These are phyloP conservation scores for Aureobasidium pullulans DNA, from an alignment of 2,329 filamentous ascomycete genomes.

Conservation along the genomic window DNA sequence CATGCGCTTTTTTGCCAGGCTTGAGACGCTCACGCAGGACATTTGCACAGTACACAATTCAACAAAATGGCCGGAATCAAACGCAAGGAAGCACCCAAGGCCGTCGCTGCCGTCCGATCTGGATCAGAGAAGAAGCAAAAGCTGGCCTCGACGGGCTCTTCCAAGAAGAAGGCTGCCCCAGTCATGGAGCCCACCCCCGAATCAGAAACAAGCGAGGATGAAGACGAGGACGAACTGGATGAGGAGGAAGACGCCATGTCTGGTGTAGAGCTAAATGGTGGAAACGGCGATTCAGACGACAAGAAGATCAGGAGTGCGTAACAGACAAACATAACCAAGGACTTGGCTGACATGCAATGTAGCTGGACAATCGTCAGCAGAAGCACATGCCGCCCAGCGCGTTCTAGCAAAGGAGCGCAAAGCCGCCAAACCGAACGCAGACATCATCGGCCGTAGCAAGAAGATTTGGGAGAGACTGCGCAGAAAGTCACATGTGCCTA, in stretches of 20 bases:
- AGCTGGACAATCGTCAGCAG: constrained; percentile 57
- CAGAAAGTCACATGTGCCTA: constrained; percentile 85
- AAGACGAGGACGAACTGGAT: constrained; percentile 10
- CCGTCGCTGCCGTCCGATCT: constrained; percentile 22
- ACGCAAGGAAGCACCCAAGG: constrained; percentile 32
- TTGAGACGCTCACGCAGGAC: not conserved
- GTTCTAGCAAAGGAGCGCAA: constrained; percentile 81
- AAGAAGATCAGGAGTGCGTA: constrained; percentile 17
- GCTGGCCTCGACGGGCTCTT: constrained; percentile 22
- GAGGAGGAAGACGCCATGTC: constrained; percentile 4
- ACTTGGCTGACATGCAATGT: not conserved
- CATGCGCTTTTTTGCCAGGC: not conserved
- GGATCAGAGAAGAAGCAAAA: constrained; percentile 33
- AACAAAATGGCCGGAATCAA: constrained; percentile 31
- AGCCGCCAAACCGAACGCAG: constrained; percentile 85
- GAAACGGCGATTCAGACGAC: constrained; percentile 8
- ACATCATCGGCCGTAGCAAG: constrained; percentile 81
- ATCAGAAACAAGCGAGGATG: constrained; percentile 12
- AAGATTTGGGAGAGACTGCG: constrained; percentile 95
- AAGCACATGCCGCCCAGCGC: constrained; percentile 91
- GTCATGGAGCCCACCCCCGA: constrained; percentile 5
- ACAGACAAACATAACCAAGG: not conserved
- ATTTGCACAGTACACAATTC: not conserved
- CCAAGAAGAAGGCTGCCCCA: constrained; percentile 8
- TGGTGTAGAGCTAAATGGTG: constrained; percentile 9